These are phyloP conservation scores for Galeopsis tetrahit DNA, from an alignment of 257 asterid genomes.

Conservation along the genomic window DNA sequence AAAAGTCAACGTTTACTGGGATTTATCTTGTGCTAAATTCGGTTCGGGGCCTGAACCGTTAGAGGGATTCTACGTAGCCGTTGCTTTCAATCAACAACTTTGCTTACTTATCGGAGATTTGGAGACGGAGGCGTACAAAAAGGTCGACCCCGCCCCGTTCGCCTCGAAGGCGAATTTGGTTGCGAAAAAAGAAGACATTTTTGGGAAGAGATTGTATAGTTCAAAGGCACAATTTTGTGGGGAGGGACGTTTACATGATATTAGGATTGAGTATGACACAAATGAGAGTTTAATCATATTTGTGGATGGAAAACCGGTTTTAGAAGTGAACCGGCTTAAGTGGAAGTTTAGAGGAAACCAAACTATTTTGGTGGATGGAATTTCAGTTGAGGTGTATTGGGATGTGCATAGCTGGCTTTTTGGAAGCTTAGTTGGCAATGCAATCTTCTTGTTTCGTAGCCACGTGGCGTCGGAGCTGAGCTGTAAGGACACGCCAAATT, in stretches of 20 bases:
- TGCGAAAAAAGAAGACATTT: slow-evolving; percentile 60
- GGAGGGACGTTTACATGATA: slow-evolving; percentile 53
- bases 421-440: slow-evolving; percentile 49
- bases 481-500: slow-evolving; percentile 29
- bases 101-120: slow-evolving; percentile 62
- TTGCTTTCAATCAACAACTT: slow-evolving; percentile 53
- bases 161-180: slow-evolving; percentile 45
- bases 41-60: slow-evolving; percentile 69
- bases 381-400: slow-evolving; percentile 67
- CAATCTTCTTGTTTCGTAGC: slow-evolving; percentile 65
- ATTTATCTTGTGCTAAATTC: slow-evolving; percentile 69
- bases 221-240: slow-evolving; percentile 59
- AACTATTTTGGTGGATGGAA: slow-evolving; percentile 65
- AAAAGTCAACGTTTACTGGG: slow-evolving; percentile 59
- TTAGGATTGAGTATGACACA: slow-evolving; percentile 59
- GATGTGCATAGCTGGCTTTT: slow-evolving; percentile 82
- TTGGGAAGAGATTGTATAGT: slow-evolving; percentile 53
- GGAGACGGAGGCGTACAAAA: slow-evolving; percentile 46
- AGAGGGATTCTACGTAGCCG: slow-evolving; percentile 59
- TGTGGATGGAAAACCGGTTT: slow-evolving; percentile 49
- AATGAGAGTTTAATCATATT: slow-evolving; percentile 45
- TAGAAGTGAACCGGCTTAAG: slow-evolving; percentile 55
- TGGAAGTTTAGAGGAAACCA: slow-evolving; percentile 81
- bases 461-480: slow-evolving; percentile 29
- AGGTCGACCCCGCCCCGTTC: slow-evolving; percentile 36